Percentiles rank a stretch among this genome's conserved stretches.
Conservation (phyloP, 768 basidiomycete species). For the Russula dissimulans region DNA sequence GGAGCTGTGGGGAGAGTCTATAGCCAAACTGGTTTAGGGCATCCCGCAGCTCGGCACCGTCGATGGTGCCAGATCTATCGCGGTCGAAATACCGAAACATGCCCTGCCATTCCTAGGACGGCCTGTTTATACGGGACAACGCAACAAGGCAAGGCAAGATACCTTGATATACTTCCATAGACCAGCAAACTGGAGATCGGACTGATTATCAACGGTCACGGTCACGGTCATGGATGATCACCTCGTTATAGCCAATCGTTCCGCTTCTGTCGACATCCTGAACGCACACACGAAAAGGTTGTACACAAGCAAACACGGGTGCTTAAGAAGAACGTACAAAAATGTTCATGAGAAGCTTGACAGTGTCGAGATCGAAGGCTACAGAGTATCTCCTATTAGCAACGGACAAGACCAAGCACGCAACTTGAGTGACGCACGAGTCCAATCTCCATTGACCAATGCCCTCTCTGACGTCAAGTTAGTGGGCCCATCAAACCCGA, state of each 20-base stretch:
- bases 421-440: constrained; percentile 47
- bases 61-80: constrained; percentile 77
- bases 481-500: background rate
- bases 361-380: constrained; percentile 83
- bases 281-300: background rate
- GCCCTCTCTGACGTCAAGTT: constrained; percentile 31
- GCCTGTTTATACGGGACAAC: background rate
- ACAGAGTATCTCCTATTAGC: background rate
- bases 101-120: constrained; percentile 64
- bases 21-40: constrained; percentile 75
- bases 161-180: constrained; percentile 79
- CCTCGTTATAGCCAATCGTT: constrained; percentile 74
- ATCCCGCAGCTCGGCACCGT: constrained; percentile 52
- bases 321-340: constrained; percentile 44
- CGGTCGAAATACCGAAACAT: constrained; percentile 77
- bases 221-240: constrained; percentile 20
- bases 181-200: constrained; percentile 44
- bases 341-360: constrained; percentile 75
- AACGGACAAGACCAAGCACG: background rate
- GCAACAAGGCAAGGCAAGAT: background rate
- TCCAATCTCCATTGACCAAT: constrained; percentile 61
- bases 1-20: constrained; percentile 56
- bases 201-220: constrained; percentile 11
- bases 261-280: constrained; percentile 68
- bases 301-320: background rate